Base-by-base conservation (phyloP, 768 basidiomycete genomes). In the Tulasnella sp. region DNA sequence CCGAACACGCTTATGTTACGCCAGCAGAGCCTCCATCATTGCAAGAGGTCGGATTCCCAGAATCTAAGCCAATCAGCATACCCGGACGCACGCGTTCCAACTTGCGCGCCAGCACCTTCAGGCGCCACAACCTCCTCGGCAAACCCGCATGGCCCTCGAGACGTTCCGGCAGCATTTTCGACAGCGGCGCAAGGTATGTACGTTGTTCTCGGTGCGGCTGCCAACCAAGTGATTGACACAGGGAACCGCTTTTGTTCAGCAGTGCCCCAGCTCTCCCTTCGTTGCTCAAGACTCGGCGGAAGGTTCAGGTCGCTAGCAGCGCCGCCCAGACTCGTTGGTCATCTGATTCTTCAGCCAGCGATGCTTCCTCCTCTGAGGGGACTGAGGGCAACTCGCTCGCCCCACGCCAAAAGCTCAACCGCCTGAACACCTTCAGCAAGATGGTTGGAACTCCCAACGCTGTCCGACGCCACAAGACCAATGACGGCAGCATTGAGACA, bases 201-300 rank as follows among this genome's bases (percentile, higher is more conserved):
- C 73, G 42, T 42, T 42, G 46, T 74, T 40, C 46, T 74, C 73
- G n/a, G n/a, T n/a, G n/a, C n/a, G n/a, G n/a, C n/a, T 42, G 46
- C 39, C 24, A n/a, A 14, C 24, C n/a, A 42, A 31, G 36, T 76
- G 38, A 38, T 34, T 76, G 21, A 56, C 56, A n/a, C 75, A 38
- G 48, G 18, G n/a, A n/a, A 76, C 27, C 24, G 3, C 75, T 24
- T 39, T 71, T 78, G 71, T 48, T 42, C 56, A 52, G 42, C 56
- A 52, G 76, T 34, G 62, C 36, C 38, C 78, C 78, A 40, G 78
- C 78, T 31, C 71, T 73, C 31, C 39, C 71, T 42, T 73, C 78
- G 40, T 71, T 79, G 27, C 44, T 79, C 27, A 72, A 79, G 71
- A 74, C 71, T 21, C 62, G 74, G 73, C 44, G 48, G 27, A 79